Conservation (phyloP, 2,329 filamentous ascomycete species). For the Fusarium drepaniforme region DNA sequence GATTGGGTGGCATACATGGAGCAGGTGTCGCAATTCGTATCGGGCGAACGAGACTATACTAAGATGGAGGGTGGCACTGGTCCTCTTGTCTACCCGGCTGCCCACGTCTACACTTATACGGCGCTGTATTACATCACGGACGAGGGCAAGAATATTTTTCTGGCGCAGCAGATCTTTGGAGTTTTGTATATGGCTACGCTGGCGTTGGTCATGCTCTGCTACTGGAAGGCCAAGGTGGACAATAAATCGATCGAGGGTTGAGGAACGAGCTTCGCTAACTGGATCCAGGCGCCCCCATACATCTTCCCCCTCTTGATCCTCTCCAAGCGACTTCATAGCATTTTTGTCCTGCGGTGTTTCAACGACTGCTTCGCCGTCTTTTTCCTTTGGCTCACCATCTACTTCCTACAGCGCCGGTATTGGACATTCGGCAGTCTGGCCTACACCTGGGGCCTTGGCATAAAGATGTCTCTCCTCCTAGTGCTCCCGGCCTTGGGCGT, state of each 20-base stretch:
- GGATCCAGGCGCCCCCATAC: conserved; percentile 80
- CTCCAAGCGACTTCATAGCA: conserved; percentile 93
- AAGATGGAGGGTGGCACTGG: conserved; percentile 90
- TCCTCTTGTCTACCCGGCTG: conserved; percentile 93
- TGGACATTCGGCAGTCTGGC: conserved; percentile 80
- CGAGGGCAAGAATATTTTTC: conserved; percentile 78
- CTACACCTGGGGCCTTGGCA: conserved; percentile 85
- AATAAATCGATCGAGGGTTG: no score
- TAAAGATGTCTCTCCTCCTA: conserved; percentile 94
- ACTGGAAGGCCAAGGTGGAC: conserved; percentile 76
- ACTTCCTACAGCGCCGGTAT: conserved; percentile 77
- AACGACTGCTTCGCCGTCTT: conserved; percentile 93
- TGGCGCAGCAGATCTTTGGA: conserved; percentile 88
- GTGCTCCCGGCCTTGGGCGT: conserved; percentile 84
- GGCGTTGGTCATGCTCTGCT: conserved; percentile 84
- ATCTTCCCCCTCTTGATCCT: conserved; percentile 87
- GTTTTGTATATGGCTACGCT: conserved; percentile 83
- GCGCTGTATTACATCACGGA: conserved; percentile 83
- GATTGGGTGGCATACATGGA: conserved; percentile 99
- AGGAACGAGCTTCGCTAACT: not conserved
- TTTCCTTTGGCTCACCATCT: conserved; percentile 86
- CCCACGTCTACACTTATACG: conserved; percentile 92
- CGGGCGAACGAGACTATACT: conserved; percentile 90
- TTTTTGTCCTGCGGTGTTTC: conserved; percentile 93
- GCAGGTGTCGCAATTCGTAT: conserved; percentile 82